Conservation (phyloP, 495 filamentous ascomycete genomes). For the Xylona heveae region DNA sequence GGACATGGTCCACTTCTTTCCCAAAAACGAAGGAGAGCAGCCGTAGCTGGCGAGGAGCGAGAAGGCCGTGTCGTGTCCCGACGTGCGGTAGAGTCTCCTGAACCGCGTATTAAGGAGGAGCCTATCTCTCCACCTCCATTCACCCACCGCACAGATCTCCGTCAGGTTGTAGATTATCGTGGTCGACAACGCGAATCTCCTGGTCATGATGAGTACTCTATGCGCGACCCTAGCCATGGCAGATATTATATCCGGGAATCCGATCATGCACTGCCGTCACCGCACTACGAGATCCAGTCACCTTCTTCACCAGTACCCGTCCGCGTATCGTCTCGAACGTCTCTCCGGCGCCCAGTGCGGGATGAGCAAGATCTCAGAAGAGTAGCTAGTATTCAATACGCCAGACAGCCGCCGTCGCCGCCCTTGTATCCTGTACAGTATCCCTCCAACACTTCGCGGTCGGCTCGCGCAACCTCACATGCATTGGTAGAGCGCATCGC, state of each 20-base stretch:
- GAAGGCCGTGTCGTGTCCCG: constrained; percentile 14
- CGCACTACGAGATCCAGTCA: constrained; percentile 20
- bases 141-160: constrained; percentile 26
- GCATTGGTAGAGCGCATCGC: constrained; percentile 28
- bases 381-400: constrained; percentile 30
- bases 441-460: constrained; percentile 20
- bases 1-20: constrained; percentile 16
- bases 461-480: constrained; percentile 37
- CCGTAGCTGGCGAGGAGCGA: constrained; percentile 14
- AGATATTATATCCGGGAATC: neutral
- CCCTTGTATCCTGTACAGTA: constrained; percentile 16
- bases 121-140: constrained; percentile 66
- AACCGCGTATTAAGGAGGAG: constrained; percentile 65
- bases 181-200: constrained; percentile 16
- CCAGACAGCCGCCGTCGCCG: constrained; percentile 16
- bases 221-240: neutral
- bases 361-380: constrained; percentile 36
- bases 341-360: constrained; percentile 20
- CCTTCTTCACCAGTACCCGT: constrained; percentile 17
- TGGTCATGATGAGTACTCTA: neutral
- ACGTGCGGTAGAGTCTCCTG: constrained; percentile 16
- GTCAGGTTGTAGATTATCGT: constrained; percentile 24
- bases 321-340: constrained; percentile 22
- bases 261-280: neutral
- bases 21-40: constrained; percentile 26